A percentile compares a stretch with the other conserved stretches of the same genome.
Conservation (phyloP, 345 rosid genomes). For the Sisymbrium irio region DNA sequence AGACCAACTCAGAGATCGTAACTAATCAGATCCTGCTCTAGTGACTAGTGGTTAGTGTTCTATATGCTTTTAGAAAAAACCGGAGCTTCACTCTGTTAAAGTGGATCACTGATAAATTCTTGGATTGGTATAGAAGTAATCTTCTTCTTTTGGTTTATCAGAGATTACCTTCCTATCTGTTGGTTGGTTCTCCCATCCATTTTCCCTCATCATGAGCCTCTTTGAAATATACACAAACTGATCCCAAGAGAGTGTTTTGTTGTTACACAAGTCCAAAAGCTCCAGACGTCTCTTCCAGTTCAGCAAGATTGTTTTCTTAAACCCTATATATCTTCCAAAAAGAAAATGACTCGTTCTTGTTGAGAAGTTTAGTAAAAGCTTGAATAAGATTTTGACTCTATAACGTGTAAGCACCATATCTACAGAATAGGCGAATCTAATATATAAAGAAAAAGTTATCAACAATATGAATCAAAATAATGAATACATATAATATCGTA, state of each 20-base stretch:
- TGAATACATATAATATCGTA: too few species aligned
- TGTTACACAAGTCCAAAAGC: neutral
- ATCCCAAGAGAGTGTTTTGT: neutral
- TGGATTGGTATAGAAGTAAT: constrained; percentile 94
- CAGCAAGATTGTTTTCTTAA: too few species aligned
- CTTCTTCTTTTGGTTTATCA: constrained; percentile 89
- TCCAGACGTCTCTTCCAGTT: constrained; percentile 37
- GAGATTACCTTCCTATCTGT: too few species aligned
- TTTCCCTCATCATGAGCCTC: neutral
- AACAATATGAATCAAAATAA: too few species aligned
- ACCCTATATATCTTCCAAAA: too few species aligned
- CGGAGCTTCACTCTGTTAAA: neutral
- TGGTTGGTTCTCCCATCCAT: too few species aligned
- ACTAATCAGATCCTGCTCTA: constrained; percentile 27
- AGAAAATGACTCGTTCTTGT: too few species aligned
- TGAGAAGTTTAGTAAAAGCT: too few species aligned
- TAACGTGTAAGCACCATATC: too few species aligned
- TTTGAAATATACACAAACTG: neutral
- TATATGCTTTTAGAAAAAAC: neutral
- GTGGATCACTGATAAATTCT: constrained; percentile 60
- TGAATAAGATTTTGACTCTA: too few species aligned
- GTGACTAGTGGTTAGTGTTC: constrained; percentile 12
- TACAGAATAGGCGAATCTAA: too few species aligned
- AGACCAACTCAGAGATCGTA: neutral
- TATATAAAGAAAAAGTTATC: too few species aligned